Evolutionary conservation across 164 flowering plant species (phyloP).

Genomic region (Stephania japonica): DNA sequence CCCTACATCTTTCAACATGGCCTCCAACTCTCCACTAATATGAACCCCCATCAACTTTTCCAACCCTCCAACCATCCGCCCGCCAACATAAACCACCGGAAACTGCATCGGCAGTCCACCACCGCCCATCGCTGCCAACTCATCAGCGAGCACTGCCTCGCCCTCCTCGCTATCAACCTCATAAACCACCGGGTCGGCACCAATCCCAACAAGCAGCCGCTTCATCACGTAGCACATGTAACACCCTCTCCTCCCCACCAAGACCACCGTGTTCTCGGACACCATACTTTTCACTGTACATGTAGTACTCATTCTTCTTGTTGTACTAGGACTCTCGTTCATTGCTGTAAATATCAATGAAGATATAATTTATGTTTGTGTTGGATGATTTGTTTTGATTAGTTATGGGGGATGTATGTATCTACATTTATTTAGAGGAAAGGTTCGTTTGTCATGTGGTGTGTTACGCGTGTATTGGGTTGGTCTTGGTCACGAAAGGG

Average conservation of each 20-base stretch:
- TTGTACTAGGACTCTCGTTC: not conserved
- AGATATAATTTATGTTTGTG: no score
- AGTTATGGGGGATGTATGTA: not conserved
- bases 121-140: slow-evolving; percentile 37
- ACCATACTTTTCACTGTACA: slow-evolving; percentile 44
- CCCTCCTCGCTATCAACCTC: slow-evolving; percentile 66
- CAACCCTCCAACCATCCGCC: slow-evolving; percentile 68
- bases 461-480: not conserved
- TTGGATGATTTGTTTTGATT: no score
- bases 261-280: slow-evolving; percentile 69
- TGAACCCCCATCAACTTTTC: slow-evolving; percentile 79
- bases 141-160: slow-evolving; percentile 48
- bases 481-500: not conserved
- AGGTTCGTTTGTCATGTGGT: not conserved
- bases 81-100: slow-evolving; percentile 79
- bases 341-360: no score
- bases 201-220: slow-evolving; percentile 70
- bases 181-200: slow-evolving; percentile 68
- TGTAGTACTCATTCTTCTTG: not conserved
- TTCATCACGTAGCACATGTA: slow-evolving; percentile 86
- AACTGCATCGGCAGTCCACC: slow-evolving; percentile 25
- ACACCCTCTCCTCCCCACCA: slow-evolving; percentile 68
- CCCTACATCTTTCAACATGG: slow-evolving; percentile 79
- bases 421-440: not conserved
- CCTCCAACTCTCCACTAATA: slow-evolving; percentile 71